Evolutionary conservation across 2,329 filamentous ascomycete species (phyloP).

Genomic region (Bipolaris gigantea): DNA sequence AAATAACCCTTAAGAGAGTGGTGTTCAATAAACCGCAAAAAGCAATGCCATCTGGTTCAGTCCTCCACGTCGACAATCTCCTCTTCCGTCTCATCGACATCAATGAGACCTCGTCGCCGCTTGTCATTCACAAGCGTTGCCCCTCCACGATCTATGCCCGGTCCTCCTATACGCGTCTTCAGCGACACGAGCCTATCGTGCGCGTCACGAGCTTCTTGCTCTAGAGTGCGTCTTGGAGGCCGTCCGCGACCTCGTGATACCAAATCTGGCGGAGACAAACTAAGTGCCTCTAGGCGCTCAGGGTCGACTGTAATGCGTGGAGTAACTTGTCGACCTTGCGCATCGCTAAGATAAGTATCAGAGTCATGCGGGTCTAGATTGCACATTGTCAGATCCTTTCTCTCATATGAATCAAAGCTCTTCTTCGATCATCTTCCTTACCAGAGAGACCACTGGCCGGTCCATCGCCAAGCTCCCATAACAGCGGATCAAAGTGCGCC

Average conservation of each 20-base stretch:
- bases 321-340: conserved; percentile 52
- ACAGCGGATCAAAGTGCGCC: conserved; percentile 56
- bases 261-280: conserved; percentile 1
- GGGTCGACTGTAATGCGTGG: conserved; percentile 43
- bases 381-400: conserved; percentile 22
- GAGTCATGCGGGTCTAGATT: conserved; percentile 45
- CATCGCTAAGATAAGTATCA: conserved; percentile 54
- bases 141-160: conserved; percentile 57
- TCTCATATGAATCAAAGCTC: conserved; percentile 4
- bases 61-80: conserved; percentile 42
- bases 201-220: conserved; percentile 52
- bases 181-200: conserved; percentile 51
- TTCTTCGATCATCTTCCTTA: conserved; percentile 47
- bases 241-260: conserved; percentile 39
- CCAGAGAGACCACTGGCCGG: conserved; percentile 58
- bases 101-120: conserved; percentile 53
- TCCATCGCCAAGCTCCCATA: conserved; percentile 64
- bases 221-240: conserved; percentile 34
- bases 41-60: conserved; percentile 6
- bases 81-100: conserved; percentile 56
- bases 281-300: conserved; percentile 13
- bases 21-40: not conserved
- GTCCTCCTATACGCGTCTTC: conserved; percentile 56
- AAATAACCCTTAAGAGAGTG: not conserved
- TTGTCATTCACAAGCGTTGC: conserved; percentile 57